Evolutionary conservation across 1,284 basidiomycete species (phyloP).

Genomic region (Leucoagaricus sp.): DNA sequence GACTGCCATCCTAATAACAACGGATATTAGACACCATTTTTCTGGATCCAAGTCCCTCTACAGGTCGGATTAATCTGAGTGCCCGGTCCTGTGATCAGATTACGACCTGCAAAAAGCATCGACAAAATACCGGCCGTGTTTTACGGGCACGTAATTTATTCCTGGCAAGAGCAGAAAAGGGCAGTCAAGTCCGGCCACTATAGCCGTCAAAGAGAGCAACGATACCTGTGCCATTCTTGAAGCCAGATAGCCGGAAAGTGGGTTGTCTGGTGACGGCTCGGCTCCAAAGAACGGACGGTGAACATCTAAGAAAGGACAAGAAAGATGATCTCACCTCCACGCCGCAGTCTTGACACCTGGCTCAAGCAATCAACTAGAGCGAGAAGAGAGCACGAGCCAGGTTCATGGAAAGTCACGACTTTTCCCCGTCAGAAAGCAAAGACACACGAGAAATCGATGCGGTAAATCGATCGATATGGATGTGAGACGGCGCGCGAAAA

Average conservation of each 20-base stretch:
- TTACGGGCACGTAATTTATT: neutral
- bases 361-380: neutral
- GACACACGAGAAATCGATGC: neutral
- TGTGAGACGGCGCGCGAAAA: constrained; percentile 8
- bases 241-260: neutral
- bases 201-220: neutral
- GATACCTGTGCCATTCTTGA: neutral
- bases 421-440: neutral
- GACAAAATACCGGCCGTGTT: neutral
- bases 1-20: neutral
- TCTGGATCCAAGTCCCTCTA: neutral
- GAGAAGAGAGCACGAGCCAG: neutral
- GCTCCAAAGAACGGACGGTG: neutral
- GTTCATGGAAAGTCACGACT: no score
- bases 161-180: constrained; percentile 2
- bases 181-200: neutral
- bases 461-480: constrained; percentile 10
- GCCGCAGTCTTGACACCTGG: neutral
- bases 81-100: neutral
- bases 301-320: neutral
- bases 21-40: neutral
- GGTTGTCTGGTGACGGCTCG: constrained; percentile 11
- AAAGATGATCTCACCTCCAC: neutral
- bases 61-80: neutral
- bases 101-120: neutral